Base-by-base conservation (phyloP, 805 yeast species). In the Saccharomycopsis vini region DNA sequence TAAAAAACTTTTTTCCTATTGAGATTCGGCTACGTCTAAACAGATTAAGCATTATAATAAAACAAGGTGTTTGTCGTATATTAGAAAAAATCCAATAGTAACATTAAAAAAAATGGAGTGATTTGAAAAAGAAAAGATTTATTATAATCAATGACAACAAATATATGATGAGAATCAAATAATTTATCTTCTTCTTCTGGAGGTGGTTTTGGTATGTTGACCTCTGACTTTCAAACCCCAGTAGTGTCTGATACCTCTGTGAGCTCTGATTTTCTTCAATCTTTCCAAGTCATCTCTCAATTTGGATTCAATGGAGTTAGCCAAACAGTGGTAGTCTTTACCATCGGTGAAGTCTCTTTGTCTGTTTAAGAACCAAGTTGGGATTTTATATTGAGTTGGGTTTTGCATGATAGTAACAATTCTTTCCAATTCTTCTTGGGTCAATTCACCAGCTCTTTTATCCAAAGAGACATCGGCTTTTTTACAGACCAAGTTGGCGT, bases 221-320 rank as follows among this genome's bases (percentile, higher is more conserved):
- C 98, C 98, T 82, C 98, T 88, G 73, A 94, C 98, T 80, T 92
- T 92, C 72, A 92, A 79, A 72, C 97, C 97, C 97, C 97, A 92
- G 90, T 81, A 89, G 81, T 92, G 99, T 83, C 99, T 88, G 74
- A 92, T 83, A 90, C 99, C 99, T 77, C 97, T 81, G 92, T 92
- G 98, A 68, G 97, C 78, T 82, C 98, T 94, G 84, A 94, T 92
- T 79, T 92, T 92, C 95, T 94, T 94, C 75, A 92, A 80, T 82
- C 97, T 90, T 80, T 92, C 98, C 72, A 92, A 79, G 69, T 92
- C 98, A 70, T 92, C 99, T 86, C 99, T 92, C 73, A 92, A 85
- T 79, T 92, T 92, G 64, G 95, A 85, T 78, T 94, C 98, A 72
- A 92, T 78, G 81, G 86, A 86, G 90, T 92, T 92, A 62, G 97